Evolutionary conservation across 495 filamentous ascomycete species (phyloP), one percentile per base, ranked within the genome.

Genomic region (Xylaria sp.): DNA sequence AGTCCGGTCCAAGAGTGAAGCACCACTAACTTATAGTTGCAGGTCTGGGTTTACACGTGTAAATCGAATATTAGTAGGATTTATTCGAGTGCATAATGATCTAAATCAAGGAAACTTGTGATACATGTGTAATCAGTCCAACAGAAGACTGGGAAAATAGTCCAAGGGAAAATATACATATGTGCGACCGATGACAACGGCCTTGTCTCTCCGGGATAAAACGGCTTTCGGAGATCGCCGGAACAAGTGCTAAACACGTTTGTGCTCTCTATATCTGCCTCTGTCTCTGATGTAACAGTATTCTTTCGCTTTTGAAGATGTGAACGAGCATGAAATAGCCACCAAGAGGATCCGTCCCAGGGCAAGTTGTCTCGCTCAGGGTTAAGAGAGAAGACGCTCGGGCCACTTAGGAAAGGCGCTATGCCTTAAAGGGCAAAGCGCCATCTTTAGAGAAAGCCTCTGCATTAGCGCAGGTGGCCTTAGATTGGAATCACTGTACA

Each of bases 401-500:
- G 68, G 26, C 68, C 68, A 62, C 6, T 0, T 0, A 1, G 14
- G 0, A 15, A 12, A 0, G 15, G 1, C 57, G 55, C 43, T 61
- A 69, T 15, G 11, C 8, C 8, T 17, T 2, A 11, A 61, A 61
- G 41, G 55, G 52, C 35, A 68, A 59, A 33, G 66, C 64, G 50
- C 31, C 33, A 19, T 67, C 35, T 43, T 6, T 4, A 17, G 5
- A 33, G 15, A 52, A 46, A 7, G 24, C 19, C 57, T 59, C 4
- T 59, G 57, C 59, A 62, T 62, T 62, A 61, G 58, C 35, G 58
- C n/a, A n/a, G n/a, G n/a, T 61, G 37, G 15, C 37, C 29, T 59
- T 12, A 26, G 37, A 43, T 62, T 5, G 59, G 29, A 4, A 46
- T 46, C 14, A n/a, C n/a, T n/a, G n/a, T n/a, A n/a, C n/a, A 55